A percentile compares a stretch with the other conserved stretches of the same genome.
Conservation (phyloP, 352 stramenopile species). For the Blastocystis sp. region DNA sequence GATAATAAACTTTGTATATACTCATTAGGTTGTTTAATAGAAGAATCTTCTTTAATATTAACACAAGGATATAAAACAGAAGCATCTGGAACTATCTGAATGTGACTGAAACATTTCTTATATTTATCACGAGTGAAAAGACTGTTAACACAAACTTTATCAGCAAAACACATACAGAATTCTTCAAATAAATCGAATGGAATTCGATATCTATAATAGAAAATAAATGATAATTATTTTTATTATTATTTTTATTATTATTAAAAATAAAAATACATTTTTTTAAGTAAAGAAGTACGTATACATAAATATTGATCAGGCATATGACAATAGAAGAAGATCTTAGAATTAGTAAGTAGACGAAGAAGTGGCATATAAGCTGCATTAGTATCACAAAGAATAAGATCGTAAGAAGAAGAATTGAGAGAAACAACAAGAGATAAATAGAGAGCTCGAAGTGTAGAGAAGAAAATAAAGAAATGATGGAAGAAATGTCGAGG, state of each 20-base stretch:
- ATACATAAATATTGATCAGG: conserved; percentile 75
- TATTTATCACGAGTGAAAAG: conserved; percentile 73
- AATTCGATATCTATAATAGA: conserved; percentile 65
- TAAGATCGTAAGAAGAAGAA: conserved; percentile 39
- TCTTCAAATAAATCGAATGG: conserved; percentile 76
- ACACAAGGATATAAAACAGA: conserved; percentile 80
- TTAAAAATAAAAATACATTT: conserved; percentile 26
- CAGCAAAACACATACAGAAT: conserved; percentile 64
- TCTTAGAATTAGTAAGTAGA: conserved; percentile 34
- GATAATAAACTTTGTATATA: conserved; percentile 4
- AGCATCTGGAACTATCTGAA: too few species aligned
- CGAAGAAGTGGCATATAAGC: conserved; percentile 46
- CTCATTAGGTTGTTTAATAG: conserved; percentile 25
- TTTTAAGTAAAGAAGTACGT: conserved; percentile 44
- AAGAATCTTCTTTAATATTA: conserved; percentile 11
- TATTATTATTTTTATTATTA: background rate
- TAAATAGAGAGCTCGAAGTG: conserved; percentile 73
- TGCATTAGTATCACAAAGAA: conserved; percentile 45
- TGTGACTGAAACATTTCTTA: conserved; percentile 56
- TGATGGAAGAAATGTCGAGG: conserved; percentile 62
- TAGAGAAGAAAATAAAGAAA: conserved; percentile 70
- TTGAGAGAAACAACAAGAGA: conserved; percentile 44
- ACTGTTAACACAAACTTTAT: conserved; percentile 81
- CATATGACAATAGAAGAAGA: conserved; percentile 97
- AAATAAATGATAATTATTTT: conserved; percentile 48